Percentiles rank a stretch among this genome's conserved stretches.
phyloP scores from a whole-genome alignment of 257 asterid genomes.

The Solanum neorickii region DNA sequence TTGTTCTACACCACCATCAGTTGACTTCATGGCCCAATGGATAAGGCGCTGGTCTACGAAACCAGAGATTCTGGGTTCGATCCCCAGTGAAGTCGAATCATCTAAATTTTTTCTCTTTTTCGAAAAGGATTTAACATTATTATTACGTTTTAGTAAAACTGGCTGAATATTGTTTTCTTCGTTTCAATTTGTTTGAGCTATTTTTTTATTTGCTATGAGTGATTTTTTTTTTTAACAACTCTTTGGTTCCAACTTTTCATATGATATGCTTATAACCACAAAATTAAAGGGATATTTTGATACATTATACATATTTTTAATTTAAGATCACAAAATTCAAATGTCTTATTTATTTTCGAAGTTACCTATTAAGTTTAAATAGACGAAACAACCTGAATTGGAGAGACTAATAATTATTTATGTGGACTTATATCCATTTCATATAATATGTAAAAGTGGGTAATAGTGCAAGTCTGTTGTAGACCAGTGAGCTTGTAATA shows the following conservation, averaged over 20 bases:
- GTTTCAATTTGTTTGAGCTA: neutral
- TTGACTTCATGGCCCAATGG: slow-evolving; percentile 64
- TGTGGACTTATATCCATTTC: neutral
- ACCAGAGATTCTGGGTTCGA: slow-evolving; percentile 99
- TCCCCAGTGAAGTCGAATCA: slow-evolving; percentile 38
- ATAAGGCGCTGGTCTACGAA: slow-evolving; percentile 99
- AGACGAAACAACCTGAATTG: too few relatives aligned
- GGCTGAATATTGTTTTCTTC: too few relatives aligned
- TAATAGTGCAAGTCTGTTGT: neutral
- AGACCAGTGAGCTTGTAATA: too few relatives aligned
- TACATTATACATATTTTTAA: too few relatives aligned
- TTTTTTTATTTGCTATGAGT: neutral
- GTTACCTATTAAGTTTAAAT: too few relatives aligned
- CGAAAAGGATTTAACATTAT: neutral
- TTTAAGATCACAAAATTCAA: too few relatives aligned
- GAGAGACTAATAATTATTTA: neutral
- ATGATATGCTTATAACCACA: too few relatives aligned
- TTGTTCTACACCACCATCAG: neutral
- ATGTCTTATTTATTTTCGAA: too few relatives aligned
- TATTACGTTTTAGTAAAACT: neutral
- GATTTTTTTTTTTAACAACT: neutral
- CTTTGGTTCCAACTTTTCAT: neutral
- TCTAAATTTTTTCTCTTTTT: too few relatives aligned
- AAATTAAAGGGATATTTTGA: neutral
- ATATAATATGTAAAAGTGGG: neutral